Conservation (phyloP, 2,329 filamentous ascomycete species). For the Colletotrichum lini region DNA sequence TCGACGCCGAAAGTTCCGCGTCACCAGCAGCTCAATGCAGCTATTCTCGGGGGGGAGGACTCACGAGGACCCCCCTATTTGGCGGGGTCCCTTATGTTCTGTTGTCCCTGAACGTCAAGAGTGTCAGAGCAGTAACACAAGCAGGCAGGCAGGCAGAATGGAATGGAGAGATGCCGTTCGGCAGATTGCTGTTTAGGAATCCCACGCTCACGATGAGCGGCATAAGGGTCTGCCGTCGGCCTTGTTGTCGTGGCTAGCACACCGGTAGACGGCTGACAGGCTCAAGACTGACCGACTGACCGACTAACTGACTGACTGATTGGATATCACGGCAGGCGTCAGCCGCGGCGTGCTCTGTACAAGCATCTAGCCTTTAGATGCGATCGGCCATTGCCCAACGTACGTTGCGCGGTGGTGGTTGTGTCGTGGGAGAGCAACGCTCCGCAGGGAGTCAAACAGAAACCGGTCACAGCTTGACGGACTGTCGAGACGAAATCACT, state of each 20-base stretch:
- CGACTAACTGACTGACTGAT: not conserved
- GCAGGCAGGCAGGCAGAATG: slow-evolving; percentile 10
- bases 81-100: too few relatives aligned
- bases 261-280: not conserved
- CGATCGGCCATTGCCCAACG: slow-evolving; percentile 18
- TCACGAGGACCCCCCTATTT: not conserved
- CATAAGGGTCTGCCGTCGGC: slow-evolving; percentile 11
- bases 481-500: slow-evolving; percentile 10
- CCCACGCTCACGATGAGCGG: not conserved
- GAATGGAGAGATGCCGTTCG: not conserved
- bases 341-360: not conserved
- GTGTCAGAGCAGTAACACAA: not conserved
- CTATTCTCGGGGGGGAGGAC: slow-evolving; percentile 20
- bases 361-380: slow-evolving; percentile 12
- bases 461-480: slow-evolving; percentile 23
- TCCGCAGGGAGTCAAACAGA: slow-evolving; percentile 13
- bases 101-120: not conserved
- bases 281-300: not conserved
- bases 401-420: slow-evolving; percentile 12
- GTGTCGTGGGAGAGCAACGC: slow-evolving; percentile 23
- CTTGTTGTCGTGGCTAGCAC: slow-evolving; percentile 3
- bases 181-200: not conserved
- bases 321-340: slow-evolving; percentile 12
- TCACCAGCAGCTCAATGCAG: slow-evolving; percentile 5
- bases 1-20: slow-evolving; percentile 32